Percentiles rank a stretch among this genome's conserved stretches.
phyloP scores from a whole-genome alignment of 2,329 filamentous ascomycete genomes.

The Tolypocladium sp. region DNA sequence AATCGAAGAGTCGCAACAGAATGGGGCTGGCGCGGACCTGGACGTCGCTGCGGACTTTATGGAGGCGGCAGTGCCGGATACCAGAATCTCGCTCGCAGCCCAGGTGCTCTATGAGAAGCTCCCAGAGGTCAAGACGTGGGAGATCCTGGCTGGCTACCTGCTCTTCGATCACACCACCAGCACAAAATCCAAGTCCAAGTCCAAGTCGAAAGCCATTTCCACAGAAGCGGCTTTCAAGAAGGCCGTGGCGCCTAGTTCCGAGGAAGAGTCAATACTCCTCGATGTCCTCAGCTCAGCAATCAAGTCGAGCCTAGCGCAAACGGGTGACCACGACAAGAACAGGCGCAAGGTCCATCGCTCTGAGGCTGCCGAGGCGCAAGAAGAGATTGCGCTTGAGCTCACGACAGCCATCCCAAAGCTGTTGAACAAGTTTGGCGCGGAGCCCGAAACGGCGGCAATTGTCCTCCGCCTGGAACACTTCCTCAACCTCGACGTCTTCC shows the following conservation, averaged over 20 bases:
- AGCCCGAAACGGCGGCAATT: conserved; percentile 74
- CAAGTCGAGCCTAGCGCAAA: conserved; percentile 59
- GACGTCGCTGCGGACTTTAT: conserved; percentile 46
- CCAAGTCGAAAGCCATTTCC: conserved; percentile 34
- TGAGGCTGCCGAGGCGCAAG: conserved; percentile 62
- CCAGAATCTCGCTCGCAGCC: conserved; percentile 75
- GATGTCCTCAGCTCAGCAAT: conserved; percentile 81
- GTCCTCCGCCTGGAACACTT: conserved; percentile 81
- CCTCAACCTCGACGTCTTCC: conserved; percentile 79
- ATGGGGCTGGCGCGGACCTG: conserved; percentile 32
- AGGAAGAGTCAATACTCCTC: conserved; percentile 76
- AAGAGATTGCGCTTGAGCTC: conserved; percentile 69
- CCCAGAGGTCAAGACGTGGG: conserved; percentile 76
- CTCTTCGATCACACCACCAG: conserved; percentile 80
- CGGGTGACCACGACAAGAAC: conserved; percentile 54
- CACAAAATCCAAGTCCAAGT: conserved; percentile 38
- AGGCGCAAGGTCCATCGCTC: conserved; percentile 50
- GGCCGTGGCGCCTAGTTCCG: conserved; percentile 61
- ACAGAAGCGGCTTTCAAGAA: conserved; percentile 57
- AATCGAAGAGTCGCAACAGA: conserved; percentile 45
- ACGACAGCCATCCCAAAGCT: conserved; percentile 74
- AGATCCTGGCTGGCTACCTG: conserved; percentile 79
- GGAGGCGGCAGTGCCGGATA: conserved; percentile 60
- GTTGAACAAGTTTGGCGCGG: conserved; percentile 87
- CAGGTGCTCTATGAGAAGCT: conserved; percentile 80